These are phyloP conservation scores for Petunia hybrid DNA, from an alignment of 305 asterid species.

Conservation along the genomic window DNA sequence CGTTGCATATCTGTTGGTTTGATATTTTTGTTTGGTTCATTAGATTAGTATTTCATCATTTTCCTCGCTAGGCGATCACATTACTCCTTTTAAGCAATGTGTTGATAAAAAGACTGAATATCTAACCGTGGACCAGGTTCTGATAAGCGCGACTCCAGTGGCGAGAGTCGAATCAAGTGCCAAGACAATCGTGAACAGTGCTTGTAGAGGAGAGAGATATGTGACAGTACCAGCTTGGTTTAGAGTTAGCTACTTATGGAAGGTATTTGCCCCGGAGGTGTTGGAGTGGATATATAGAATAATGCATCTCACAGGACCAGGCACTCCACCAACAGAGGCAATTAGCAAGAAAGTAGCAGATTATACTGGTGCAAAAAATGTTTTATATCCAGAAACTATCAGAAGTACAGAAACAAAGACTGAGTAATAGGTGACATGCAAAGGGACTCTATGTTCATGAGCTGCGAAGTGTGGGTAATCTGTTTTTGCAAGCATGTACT, in stretches of 20 bases:
- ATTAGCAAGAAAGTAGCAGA: constrained; percentile 31
- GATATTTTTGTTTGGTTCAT: neutral
- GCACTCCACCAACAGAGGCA: constrained; percentile 1
- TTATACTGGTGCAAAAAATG: constrained; percentile 21
- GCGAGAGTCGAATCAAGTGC: constrained; percentile 27
- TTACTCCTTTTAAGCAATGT: neutral
- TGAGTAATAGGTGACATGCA: neutral
- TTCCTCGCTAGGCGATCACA: neutral
- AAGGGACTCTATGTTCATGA: neutral
- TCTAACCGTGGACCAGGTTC: constrained; percentile 5
- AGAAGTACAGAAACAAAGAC: constrained; percentile 5
- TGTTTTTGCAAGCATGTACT: neutral
- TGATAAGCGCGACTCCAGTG: constrained; percentile 21
- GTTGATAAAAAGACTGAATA: neutral
- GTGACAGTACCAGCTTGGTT: constrained; percentile 32
- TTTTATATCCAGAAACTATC: constrained; percentile 26
- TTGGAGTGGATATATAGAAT: constrained; percentile 8
- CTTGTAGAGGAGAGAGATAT: constrained; percentile 34
- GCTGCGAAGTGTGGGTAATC: neutral
- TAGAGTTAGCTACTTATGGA: constrained; percentile 34
- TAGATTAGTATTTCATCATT: neutral
- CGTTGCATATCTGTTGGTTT: neutral
- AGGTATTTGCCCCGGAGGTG: constrained; percentile 29
- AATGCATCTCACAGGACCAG: constrained; percentile 4
- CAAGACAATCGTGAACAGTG: constrained; percentile 33